Conservation (phyloP, 768 basidiomycete genomes). For the Tricholoma terreum region DNA sequence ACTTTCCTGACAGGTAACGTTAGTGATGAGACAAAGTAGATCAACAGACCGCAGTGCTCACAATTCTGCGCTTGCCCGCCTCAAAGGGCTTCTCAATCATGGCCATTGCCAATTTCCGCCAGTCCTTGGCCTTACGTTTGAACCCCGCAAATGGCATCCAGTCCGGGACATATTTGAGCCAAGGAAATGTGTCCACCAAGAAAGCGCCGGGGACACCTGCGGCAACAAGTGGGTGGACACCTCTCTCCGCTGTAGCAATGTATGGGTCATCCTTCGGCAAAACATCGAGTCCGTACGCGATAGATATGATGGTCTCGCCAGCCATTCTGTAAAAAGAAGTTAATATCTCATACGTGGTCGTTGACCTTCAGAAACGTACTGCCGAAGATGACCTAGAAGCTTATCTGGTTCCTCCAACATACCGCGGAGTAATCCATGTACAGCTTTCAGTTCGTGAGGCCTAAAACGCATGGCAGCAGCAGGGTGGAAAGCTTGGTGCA, state of each 20-base stretch:
- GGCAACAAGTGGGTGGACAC: constrained; percentile 23
- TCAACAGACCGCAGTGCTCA: neutral
- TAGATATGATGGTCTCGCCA: constrained; percentile 26
- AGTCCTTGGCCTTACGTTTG: constrained; percentile 3
- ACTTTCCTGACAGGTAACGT: constrained; percentile 8
- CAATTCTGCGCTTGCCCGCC: constrained; percentile 13
- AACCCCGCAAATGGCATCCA: constrained; percentile 33
- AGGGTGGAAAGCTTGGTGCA: constrained; percentile 22
- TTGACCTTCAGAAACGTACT: constrained; percentile 6
- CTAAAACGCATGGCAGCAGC: constrained; percentile 14
- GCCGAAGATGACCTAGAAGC: constrained; percentile 9
- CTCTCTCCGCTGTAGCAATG: constrained; percentile 28
- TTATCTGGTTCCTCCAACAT: constrained; percentile 19
- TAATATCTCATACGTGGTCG: neutral
- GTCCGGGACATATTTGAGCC: constrained; percentile 33
- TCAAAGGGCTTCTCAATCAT: constrained; percentile 20
- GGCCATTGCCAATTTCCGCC: neutral
- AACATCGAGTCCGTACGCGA: neutral
- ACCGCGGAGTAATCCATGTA: constrained; percentile 19
- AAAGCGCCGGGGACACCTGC: constrained; percentile 27
- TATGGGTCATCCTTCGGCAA: constrained; percentile 25
- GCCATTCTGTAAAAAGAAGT: constrained; percentile 10
- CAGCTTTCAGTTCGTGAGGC: constrained; percentile 18
- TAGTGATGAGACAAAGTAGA: neutral
- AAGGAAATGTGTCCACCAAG: constrained; percentile 29